Conservation (phyloP, 345 rosid species). For the Pistacia vera region DNA sequence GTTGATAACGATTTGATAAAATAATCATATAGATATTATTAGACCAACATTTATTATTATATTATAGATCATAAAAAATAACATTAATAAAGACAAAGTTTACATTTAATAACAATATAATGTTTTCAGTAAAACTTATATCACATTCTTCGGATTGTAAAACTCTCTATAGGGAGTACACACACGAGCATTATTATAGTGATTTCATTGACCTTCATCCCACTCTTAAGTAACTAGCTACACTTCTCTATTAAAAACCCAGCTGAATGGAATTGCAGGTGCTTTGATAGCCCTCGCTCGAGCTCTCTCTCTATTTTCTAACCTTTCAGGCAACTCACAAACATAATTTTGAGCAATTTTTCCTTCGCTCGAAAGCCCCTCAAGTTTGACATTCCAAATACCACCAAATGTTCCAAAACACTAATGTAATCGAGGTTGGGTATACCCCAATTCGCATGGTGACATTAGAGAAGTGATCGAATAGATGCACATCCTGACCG, state of each 20-base stretch:
- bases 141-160: no score
- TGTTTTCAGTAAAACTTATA: no score
- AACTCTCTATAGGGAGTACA: no score
- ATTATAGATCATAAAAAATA: no score
- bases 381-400: constrained; percentile 23
- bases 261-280: constrained; percentile 3
- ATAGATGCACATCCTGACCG: constrained; percentile 34
- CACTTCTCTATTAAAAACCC: constrained; percentile 13
- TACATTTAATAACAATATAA: no score
- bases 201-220: background rate
- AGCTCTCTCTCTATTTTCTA: constrained; percentile 25
- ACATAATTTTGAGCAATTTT: constrained; percentile 31
- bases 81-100: no score
- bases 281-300: constrained; percentile 7
- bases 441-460: constrained; percentile 39
- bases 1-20: no score
- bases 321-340: constrained; percentile 3
- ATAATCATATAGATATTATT: no score
- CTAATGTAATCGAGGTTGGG: constrained; percentile 37
- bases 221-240: background rate
- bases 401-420: constrained; percentile 37
- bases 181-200: no score
- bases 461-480: constrained; percentile 33
- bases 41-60: no score
- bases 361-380: constrained; percentile 35